These are phyloP conservation scores for Pythium utonaiense DNA, from an alignment of 352 stramenopile species.

Conservation along the genomic window DNA sequence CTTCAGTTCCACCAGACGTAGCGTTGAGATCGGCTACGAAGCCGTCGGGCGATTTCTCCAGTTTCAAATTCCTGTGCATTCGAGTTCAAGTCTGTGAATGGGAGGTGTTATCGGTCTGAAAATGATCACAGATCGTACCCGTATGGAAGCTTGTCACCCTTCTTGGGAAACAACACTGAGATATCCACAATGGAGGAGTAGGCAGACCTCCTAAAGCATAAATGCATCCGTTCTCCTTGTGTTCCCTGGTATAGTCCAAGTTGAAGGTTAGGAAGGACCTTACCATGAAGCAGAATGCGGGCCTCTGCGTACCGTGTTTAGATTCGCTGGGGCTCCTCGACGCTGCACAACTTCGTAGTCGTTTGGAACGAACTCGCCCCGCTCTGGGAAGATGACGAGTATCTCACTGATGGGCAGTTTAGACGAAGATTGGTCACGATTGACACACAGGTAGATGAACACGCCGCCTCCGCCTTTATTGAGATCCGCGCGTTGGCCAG, in stretches of 20 bases:
- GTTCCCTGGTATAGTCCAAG: slow-evolving; percentile 43
- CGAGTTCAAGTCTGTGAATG: neutral
- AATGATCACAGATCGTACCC: slow-evolving; percentile 29
- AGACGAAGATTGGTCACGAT: slow-evolving; percentile 36
- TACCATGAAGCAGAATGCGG: too few species aligned
- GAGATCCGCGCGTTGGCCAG: slow-evolving; percentile 68
- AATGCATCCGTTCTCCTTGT: slow-evolving; percentile 75
- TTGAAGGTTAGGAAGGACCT: too few species aligned
- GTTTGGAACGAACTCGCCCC: slow-evolving; percentile 67
- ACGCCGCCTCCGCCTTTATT: slow-evolving; percentile 78
- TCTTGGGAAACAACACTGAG: slow-evolving; percentile 70
- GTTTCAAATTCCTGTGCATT: slow-evolving; percentile 57
- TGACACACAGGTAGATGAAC: slow-evolving; percentile 75
- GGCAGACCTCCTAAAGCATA: slow-evolving; percentile 72
- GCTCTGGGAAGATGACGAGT: slow-evolving; percentile 68
- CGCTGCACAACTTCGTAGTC: slow-evolving; percentile 75
- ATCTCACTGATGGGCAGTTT: slow-evolving; percentile 79
- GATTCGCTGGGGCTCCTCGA: slow-evolving; percentile 53
- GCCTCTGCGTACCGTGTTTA: slow-evolving; percentile 65
- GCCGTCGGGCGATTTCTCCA: slow-evolving; percentile 68
- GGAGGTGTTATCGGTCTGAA: neutral
- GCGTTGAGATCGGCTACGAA: slow-evolving; percentile 71
- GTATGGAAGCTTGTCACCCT: slow-evolving; percentile 81
- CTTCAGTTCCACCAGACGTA: slow-evolving; percentile 68
- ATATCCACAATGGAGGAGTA: slow-evolving; percentile 65